Conservation (phyloP, 2,329 filamentous ascomycete genomes). For the Berkeleyomyces rouxiae region DNA sequence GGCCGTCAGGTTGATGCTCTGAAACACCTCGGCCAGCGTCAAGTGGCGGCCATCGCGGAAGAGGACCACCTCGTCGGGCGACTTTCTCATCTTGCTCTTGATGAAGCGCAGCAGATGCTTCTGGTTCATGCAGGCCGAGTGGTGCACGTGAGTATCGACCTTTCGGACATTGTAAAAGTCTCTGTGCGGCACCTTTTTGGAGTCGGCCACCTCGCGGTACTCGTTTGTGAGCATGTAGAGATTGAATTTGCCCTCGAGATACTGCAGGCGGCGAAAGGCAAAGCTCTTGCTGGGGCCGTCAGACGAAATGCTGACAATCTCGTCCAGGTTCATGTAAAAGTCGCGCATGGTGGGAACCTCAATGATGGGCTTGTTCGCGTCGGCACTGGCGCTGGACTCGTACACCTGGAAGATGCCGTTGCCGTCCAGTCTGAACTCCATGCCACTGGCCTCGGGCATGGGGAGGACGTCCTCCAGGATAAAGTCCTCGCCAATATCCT, state of each 20-base stretch:
- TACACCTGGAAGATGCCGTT: slow-evolving; percentile 89
- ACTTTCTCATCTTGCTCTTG: slow-evolving; percentile 99
- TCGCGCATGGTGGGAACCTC: slow-evolving; percentile 83
- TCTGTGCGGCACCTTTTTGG: slow-evolving; percentile 90
- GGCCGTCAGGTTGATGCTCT: slow-evolving; percentile 91
- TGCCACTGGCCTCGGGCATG: slow-evolving; percentile 50
- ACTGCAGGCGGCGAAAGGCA: slow-evolving; percentile 84
- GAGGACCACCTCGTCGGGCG: slow-evolving; percentile 80
- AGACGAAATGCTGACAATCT: slow-evolving; percentile 73
- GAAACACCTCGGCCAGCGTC: slow-evolving; percentile 83
- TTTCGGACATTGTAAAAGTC: slow-evolving; percentile 99
- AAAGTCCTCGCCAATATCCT: slow-evolving; percentile 87
- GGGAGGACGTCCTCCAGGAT: slow-evolving; percentile 62
- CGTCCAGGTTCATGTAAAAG: slow-evolving; percentile 88
- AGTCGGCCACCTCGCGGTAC: slow-evolving; percentile 95
- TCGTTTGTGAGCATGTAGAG: slow-evolving; percentile 86
- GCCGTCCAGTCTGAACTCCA: slow-evolving; percentile 64
- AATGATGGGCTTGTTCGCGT: slow-evolving; percentile 51
- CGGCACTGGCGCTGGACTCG: slow-evolving; percentile 42
- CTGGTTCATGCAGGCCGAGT: slow-evolving; percentile 99
- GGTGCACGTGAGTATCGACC: slow-evolving; percentile 96
- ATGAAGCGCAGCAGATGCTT: slow-evolving; percentile 97
- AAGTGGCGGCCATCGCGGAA: slow-evolving; percentile 84
- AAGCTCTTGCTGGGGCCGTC: slow-evolving; percentile 96
- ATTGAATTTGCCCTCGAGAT: slow-evolving; percentile 93